Percentiles rank a stretch among this genome's conserved stretches.
phyloP scores from a whole-genome alignment of 2,329 filamentous ascomycete genomes.

The Colletotrichum simmondsii region DNA sequence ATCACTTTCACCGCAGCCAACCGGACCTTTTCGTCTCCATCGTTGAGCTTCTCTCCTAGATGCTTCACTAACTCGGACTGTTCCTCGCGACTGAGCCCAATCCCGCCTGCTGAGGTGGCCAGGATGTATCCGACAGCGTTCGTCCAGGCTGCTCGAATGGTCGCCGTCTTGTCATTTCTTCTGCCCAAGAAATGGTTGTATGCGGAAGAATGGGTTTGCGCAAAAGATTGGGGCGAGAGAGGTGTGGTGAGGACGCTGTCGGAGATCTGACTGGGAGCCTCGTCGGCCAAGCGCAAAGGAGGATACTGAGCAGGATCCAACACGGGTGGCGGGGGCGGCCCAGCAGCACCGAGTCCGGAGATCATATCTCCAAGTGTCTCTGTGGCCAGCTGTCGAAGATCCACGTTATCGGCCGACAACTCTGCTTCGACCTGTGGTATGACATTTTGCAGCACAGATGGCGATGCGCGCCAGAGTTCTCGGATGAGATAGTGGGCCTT shows the following conservation, averaged over 20 bases:
- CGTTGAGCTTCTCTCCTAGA: constrained; percentile 83
- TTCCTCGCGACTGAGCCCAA: constrained; percentile 86
- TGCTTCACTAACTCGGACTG: constrained; percentile 79
- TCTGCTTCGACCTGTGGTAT: constrained; percentile 94
- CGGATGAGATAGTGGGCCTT: constrained; percentile 91
- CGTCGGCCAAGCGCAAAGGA: constrained; percentile 73
- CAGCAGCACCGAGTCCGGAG: constrained; percentile 90
- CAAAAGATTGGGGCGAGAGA: constrained; percentile 88
- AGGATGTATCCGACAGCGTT: constrained; percentile 86
- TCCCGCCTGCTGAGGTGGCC: constrained; percentile 89
- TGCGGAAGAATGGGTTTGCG: constrained; percentile 79
- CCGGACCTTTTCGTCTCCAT: constrained; percentile 91
- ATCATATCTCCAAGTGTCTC: constrained; percentile 97
- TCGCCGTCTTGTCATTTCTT: constrained; percentile 84
- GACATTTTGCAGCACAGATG: constrained; percentile 89
- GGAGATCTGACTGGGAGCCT: constrained; percentile 59
- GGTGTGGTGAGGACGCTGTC: constrained; percentile 80
- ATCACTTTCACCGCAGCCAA: constrained; percentile 89
- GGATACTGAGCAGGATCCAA: constrained; percentile 89
- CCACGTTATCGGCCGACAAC: constrained; percentile 87
- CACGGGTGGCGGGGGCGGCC: constrained; percentile 76
- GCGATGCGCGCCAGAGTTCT: constrained; percentile 93
- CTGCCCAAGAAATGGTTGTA: constrained; percentile 89
- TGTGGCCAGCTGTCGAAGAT: constrained; percentile 87
- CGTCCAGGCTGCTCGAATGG: constrained; percentile 88